Base-by-base conservation (phyloP, 345 rosid species). In the Capsella bursapastoris region DNA sequence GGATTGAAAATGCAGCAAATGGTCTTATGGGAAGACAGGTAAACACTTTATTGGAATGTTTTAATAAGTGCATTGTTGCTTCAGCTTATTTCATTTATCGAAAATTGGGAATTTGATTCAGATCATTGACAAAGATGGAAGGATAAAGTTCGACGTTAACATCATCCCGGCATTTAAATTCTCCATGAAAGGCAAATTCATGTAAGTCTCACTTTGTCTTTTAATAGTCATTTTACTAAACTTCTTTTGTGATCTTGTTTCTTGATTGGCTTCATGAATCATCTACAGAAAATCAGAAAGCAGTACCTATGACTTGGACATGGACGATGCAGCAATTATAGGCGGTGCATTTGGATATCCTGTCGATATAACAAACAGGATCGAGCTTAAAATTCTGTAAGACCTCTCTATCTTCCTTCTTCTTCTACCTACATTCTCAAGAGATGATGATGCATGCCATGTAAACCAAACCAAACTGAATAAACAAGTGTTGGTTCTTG, bases 1-100 rank as follows among this genome's bases (percentile, higher is more conserved):
- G 97, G 97, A 74, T 95, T 35, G 97, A 91, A 72, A 95, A 95
- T 81, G 97, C 97, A 50, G 91, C 85, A 34, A 90, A 89, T 66
- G 97, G 99, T 57, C 95, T 95, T 15, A 95, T 95, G 99, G 99
- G 99, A 31, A 80, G 73, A 64, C 99, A 91, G 90, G 97, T 84
- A 64, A 76, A 72, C 51, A 25, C 18, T 49, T 70, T 2, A n/a
- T 8, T 44, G 31, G 5, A n/a, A 58, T 56, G n/a, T 28, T 49
- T 10, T 27, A 22, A 22, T 34, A 4, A 28, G 32, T 58, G 56
- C 22, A 43, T 34, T 18, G n/a, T 51, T 47, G 68, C 56, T 45
- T 64, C 29, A 34, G 41, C 37, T 58, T 38, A 45, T 61, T 66
- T 48, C 14, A 11, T 32, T 35, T 31, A 60, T 43, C 53, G 13